Percentiles rank a stretch among this genome's conserved stretches.
Evolutionary conservation across 1,139 yeast species (phyloP).

Genomic region (Candida sp.): DNA sequence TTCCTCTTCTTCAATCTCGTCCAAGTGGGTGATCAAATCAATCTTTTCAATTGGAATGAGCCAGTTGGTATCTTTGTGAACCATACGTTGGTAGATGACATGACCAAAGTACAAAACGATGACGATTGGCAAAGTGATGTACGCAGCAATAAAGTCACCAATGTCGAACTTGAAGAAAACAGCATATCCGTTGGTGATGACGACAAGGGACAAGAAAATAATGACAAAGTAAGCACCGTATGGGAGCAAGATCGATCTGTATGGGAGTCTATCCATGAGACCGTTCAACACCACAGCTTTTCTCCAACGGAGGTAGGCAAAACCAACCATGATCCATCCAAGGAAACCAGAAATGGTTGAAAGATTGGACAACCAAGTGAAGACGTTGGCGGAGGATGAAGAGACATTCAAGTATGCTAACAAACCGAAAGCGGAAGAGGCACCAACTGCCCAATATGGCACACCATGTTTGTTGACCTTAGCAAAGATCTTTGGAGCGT

Average conservation of each 20-base stretch:
- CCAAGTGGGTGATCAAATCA: constrained; percentile 49
- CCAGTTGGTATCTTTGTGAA: constrained; percentile 19
- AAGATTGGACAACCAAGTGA: constrained; percentile 70
- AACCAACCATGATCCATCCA: constrained; percentile 61
- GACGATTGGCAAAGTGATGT: constrained; percentile 62
- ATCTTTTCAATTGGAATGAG: constrained; percentile 29
- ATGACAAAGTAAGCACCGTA: constrained; percentile 56
- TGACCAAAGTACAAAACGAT: constrained; percentile 49
- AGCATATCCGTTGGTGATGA: constrained; percentile 63
- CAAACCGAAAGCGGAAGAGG: constrained; percentile 35
- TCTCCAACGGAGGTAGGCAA: constrained; percentile 57
- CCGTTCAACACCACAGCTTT: constrained; percentile 49
- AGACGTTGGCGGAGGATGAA: constrained; percentile 56
- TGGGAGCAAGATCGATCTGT: constrained; percentile 52
- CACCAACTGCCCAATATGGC: constrained; percentile 54
- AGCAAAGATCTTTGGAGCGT: constrained; percentile 61
- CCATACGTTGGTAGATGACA: constrained; percentile 28
- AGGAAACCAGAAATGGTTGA: constrained; percentile 73
- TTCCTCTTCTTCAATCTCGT: constrained; percentile 44
- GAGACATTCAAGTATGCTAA: constrained; percentile 68
- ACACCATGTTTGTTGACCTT: constrained; percentile 69
- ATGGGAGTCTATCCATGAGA: constrained; percentile 51
- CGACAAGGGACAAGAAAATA: constrained; percentile 43
- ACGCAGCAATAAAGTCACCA: constrained; percentile 62
- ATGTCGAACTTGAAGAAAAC: constrained; percentile 57